Percentiles rank a stretch among this genome's conserved stretches.
These are phyloP conservation scores for Rhizopus sp. DNA, from an alignment of 371 early-diverging fungal genomes.

Conservation along the genomic window DNA sequence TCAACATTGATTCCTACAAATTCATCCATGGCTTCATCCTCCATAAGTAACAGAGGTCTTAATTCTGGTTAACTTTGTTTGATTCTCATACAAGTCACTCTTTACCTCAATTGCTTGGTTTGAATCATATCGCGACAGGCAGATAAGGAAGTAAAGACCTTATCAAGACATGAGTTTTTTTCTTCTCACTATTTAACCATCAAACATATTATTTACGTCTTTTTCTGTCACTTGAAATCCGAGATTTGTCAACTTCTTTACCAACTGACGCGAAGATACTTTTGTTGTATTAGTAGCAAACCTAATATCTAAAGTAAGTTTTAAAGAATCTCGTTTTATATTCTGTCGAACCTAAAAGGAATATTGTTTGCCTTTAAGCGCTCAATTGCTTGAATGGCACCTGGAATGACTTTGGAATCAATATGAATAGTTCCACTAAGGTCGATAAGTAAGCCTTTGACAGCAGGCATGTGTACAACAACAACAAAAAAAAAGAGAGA, in stretches of 20 bases:
- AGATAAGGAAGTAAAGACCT: slow-evolving; percentile 80
- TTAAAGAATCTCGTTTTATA: too few species aligned
- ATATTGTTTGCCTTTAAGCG: slow-evolving; percentile 62
- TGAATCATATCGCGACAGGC: slow-evolving; percentile 68
- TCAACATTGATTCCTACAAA: slow-evolving; percentile 59
- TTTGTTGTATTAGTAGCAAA: slow-evolving; percentile 89
- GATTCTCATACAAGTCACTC: neutral
- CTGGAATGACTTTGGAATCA: slow-evolving; percentile 67
- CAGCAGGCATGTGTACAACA: slow-evolving; percentile 11
- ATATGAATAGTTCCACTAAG: slow-evolving; percentile 83
- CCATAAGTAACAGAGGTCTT: slow-evolving; percentile 77
- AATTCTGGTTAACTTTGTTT: neutral
- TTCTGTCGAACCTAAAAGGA: slow-evolving; percentile 41
- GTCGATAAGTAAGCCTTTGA: slow-evolving; percentile 73
- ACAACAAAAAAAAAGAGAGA: slow-evolving; percentile 4
- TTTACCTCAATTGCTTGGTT: slow-evolving; percentile 47
- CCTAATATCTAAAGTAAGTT: slow-evolving; percentile 20
- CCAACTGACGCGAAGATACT: slow-evolving; percentile 56
- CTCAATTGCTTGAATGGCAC: slow-evolving; percentile 68
- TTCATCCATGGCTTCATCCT: slow-evolving; percentile 71
- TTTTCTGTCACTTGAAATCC: slow-evolving; percentile 69
- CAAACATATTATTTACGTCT: slow-evolving; percentile 46
- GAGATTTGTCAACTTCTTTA: slow-evolving; percentile 53
- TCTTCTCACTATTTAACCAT: too few species aligned
- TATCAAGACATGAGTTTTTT: too few species aligned